Conservation (phyloP, 2,329 filamentous ascomycete genomes). For the Verticillium alfalfae region DNA sequence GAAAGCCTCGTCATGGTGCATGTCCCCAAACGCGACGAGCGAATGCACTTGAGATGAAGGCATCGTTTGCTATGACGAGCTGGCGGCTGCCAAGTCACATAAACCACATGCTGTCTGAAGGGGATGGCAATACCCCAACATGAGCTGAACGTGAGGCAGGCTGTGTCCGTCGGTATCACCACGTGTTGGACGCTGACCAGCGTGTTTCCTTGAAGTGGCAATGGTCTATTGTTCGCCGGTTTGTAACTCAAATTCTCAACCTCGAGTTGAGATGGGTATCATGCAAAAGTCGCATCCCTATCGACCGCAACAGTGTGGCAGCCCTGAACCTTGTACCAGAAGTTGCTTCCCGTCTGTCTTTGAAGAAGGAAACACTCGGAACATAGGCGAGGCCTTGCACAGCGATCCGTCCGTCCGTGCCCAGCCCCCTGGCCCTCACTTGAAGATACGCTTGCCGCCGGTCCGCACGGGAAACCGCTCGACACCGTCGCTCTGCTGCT, state of each 20-base stretch:
- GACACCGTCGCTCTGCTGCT: slow-evolving; percentile 52
- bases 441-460: slow-evolving; percentile 48
- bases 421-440: slow-evolving; percentile 22
- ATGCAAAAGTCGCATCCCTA: slow-evolving; percentile 1
- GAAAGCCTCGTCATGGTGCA: neutral
- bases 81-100: neutral
- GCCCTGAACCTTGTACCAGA: neutral
- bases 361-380: neutral
- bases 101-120: neutral
- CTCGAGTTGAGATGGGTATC: slow-evolving; percentile 8
- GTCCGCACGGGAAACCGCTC: slow-evolving; percentile 53
- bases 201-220: neutral
- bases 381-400: no score
- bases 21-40: neutral
- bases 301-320: neutral
- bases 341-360: neutral
- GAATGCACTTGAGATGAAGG: neutral
- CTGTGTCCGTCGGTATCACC: neutral
- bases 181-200: neutral
- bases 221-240: neutral
- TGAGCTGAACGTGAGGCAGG: neutral
- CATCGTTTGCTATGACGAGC: neutral
- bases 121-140: neutral
- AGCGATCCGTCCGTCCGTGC: neutral
- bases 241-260: slow-evolving; percentile 2